Conservation (phyloP, 306 rosid genomes). For the Citrullus mucosospermus region DNA sequence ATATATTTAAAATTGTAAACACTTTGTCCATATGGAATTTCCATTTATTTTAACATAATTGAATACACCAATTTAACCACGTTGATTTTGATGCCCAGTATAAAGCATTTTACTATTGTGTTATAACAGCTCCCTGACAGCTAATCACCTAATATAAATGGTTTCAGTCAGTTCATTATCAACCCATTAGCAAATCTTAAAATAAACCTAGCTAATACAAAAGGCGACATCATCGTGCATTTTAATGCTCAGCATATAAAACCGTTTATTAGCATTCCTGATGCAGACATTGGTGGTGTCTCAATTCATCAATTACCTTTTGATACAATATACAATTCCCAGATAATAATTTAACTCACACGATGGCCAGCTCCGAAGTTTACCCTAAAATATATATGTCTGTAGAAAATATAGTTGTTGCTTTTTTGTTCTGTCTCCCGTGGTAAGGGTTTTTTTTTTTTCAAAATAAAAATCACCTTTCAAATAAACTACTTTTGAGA, state of each 20-base stretch:
- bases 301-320: background rate
- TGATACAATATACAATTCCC: background rate
- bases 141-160: background rate
- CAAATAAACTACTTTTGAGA: background rate
- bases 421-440: background rate
- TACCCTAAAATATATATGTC: background rate
- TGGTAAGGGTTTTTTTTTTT: background rate
- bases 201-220: background rate
- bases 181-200: background rate
- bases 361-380: background rate
- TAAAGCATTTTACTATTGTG: background rate
- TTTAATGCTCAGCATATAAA: background rate
- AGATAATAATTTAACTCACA: background rate
- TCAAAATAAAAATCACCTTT: background rate
- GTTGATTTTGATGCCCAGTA: background rate
- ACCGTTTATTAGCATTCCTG: background rate
- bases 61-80: background rate
- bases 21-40: background rate
- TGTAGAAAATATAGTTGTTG: background rate
- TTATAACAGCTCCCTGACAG: background rate
- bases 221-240: background rate
- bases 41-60: background rate
- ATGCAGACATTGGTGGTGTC: background rate
- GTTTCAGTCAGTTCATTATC: background rate
- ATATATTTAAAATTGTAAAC: constrained; percentile 3